These are phyloP conservation scores for Calonectria pauciramosa DNA, from an alignment of 2,329 filamentous ascomycete genomes.

Conservation along the genomic window DNA sequence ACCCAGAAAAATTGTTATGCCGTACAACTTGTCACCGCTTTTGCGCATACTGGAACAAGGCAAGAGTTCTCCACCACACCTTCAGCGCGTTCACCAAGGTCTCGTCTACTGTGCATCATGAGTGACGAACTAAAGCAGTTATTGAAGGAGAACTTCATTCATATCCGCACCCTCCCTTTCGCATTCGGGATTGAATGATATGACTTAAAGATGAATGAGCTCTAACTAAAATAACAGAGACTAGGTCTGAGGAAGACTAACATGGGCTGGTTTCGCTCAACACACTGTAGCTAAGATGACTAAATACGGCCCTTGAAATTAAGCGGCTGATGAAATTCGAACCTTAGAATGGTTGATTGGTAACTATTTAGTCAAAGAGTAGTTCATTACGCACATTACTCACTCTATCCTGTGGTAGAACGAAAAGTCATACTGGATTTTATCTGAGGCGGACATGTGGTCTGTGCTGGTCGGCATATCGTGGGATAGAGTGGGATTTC, in stretches of 20 bases:
- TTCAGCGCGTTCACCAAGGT: too few relatives aligned
- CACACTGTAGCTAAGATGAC: too few relatives aligned
- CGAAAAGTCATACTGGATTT: background rate
- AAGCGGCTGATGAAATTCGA: background rate
- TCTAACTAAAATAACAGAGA: too few relatives aligned
- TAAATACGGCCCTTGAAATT: too few relatives aligned
- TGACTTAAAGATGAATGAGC: too few relatives aligned
- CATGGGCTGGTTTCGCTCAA: too few relatives aligned
- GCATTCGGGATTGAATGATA: too few relatives aligned
- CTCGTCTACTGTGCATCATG: too few relatives aligned
- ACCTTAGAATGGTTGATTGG: background rate
- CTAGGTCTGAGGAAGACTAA: too few relatives aligned
- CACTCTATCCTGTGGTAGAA: background rate
- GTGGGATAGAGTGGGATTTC: background rate
- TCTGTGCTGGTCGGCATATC: background rate
- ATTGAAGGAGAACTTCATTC: too few relatives aligned
- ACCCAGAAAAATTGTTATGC: background rate
- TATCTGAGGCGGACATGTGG: background rate
- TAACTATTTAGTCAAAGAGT: background rate
- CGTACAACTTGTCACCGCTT: background rate
- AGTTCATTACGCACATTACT: background rate
- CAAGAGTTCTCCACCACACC: background rate
- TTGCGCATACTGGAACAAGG: background rate
- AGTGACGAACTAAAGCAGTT: too few relatives aligned
- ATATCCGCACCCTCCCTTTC: background rate